Percentiles rank a stretch among this genome's conserved stretches.
phyloP scores from a whole-genome alignment of 2,329 filamentous ascomycete species.

The Diplocarpon rosae region DNA sequence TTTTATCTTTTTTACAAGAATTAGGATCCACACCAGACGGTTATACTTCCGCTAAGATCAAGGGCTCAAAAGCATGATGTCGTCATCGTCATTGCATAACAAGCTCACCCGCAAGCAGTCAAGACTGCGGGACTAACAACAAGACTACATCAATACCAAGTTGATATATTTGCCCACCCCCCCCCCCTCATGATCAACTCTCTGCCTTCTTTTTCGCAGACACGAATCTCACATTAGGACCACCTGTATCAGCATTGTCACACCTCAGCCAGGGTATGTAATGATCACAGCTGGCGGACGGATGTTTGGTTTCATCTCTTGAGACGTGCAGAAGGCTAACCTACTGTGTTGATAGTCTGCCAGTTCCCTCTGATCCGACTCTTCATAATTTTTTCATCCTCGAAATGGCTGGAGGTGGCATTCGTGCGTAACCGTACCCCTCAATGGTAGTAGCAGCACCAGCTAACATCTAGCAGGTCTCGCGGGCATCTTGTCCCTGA shows the following conservation, averaged over 20 bases:
- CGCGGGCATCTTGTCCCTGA: slow-evolving; percentile 44
- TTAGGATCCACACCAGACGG: too few species aligned
- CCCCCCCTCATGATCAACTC: background rate
- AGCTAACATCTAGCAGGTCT: slow-evolving; percentile 30
- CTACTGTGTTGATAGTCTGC: too few species aligned
- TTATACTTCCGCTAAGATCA: too few species aligned
- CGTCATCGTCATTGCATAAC: too few species aligned
- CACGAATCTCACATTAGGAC: background rate
- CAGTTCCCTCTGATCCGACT: background rate
- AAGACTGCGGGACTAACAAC: too few species aligned
- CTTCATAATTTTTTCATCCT: background rate
- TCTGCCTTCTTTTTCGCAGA: background rate
- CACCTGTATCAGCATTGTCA: background rate
- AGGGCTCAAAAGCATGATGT: too few species aligned
- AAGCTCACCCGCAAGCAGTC: too few species aligned
- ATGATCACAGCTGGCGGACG: too few species aligned
- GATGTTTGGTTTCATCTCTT: too few species aligned
- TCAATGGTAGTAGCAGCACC: background rate
- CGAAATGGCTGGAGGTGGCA: slow-evolving; percentile 9
- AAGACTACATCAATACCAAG: background rate
- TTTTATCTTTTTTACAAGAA: too few species aligned
- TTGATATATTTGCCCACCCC: slow-evolving; percentile 3
- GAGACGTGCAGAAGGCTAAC: too few species aligned
- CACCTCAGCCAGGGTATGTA: too few species aligned
- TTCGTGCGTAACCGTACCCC: slow-evolving; percentile 5